Evolutionary conservation across 139 green algal genomes (phyloP).

Genomic region (Mesotaenium endlicherianum): DNA sequence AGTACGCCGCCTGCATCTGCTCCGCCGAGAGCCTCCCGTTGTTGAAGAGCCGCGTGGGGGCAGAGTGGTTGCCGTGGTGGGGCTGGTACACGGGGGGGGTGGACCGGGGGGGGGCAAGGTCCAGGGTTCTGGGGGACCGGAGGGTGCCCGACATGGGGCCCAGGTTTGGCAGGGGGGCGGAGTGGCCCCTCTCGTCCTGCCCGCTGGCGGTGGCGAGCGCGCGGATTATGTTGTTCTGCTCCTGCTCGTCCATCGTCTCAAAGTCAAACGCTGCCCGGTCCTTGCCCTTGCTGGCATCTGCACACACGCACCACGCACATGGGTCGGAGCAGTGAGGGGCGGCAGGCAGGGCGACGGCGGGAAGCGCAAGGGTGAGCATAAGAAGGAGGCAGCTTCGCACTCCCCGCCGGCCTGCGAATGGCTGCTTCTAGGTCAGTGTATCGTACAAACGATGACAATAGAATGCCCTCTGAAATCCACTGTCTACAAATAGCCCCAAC

Average conservation of each 20-base stretch:
- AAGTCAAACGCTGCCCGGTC: not conserved
- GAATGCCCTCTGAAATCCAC: no score
- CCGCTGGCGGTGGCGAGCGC: slow-evolving; percentile 8
- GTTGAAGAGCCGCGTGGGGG: not conserved
- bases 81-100: not conserved
- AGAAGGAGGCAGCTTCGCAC: no score
- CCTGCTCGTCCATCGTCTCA: slow-evolving; percentile 31
- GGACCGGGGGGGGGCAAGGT: not conserved
- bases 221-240: slow-evolving; percentile 26
- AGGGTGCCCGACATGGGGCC: not conserved
- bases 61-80: not conserved
- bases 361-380: no score
- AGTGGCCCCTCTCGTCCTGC: not conserved
- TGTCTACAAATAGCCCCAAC: no score
- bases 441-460: no score
- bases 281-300: slow-evolving; percentile 9
- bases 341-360: no score
- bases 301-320: not conserved
- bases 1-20: not conserved
- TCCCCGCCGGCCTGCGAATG: no score
- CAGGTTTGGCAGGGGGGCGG: not conserved
- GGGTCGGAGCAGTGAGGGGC: not conserved
- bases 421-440: no score
- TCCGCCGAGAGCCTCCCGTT: not conserved
- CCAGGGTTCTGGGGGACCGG: not conserved